These are phyloP conservation scores for Neofusicoccum cordaticola DNA, from an alignment of 2,329 filamentous ascomycete genomes.

Conservation along the genomic window DNA sequence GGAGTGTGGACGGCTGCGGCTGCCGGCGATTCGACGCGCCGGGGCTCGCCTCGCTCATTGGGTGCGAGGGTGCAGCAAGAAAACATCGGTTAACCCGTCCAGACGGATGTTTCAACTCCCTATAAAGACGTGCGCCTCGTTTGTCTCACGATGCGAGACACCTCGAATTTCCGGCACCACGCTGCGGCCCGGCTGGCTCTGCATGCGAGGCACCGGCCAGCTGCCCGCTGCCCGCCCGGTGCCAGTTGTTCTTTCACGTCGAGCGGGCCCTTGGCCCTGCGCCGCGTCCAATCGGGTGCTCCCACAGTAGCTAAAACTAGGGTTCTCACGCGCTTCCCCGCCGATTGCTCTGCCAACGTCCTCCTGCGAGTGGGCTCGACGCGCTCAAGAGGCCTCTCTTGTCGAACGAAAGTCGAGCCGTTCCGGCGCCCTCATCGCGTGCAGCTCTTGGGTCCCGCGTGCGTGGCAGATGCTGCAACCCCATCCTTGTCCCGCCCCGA, in stretches of 20 bases:
- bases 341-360: slow-evolving; percentile 14
- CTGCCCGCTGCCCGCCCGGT: neutral
- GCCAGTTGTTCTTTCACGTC: slow-evolving; percentile 6
- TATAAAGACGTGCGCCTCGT: neutral
- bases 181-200: too few relatives aligned
- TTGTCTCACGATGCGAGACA: neutral
- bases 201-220: too few relatives aligned
- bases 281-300: slow-evolving; percentile 2
- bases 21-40: neutral
- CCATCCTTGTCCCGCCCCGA: slow-evolving; percentile 5
- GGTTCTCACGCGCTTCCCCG: slow-evolving; percentile 11
- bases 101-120: too few relatives aligned
- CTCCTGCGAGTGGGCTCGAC: slow-evolving; percentile 6
- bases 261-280: neutral
- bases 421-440: neutral
- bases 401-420: neutral
- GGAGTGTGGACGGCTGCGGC: neutral
- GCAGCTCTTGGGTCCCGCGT: neutral
- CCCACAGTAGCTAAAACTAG: neutral
- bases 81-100: too few relatives aligned
- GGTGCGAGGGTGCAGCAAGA: too few relatives aligned
- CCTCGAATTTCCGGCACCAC: too few relatives aligned
- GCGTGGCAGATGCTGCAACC: neutral
- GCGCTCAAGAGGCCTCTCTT: neutral
- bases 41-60: too few relatives aligned